Base-by-base conservation (phyloP, 805 yeast species). In the Candida ascalaphidarum region DNA sequence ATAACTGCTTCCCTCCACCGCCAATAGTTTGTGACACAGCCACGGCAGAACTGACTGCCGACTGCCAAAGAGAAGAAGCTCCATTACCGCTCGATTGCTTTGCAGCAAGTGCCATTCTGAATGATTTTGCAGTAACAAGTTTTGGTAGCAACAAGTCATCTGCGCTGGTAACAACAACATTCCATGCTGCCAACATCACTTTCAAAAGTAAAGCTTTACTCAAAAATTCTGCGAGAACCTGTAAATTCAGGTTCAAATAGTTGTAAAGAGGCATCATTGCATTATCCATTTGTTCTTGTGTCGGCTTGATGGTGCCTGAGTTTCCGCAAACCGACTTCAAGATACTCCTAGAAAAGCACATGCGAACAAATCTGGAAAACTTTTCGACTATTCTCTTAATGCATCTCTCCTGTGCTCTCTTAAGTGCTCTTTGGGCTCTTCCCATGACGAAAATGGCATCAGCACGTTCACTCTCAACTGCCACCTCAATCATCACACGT, bases 361-460 rank as follows among this genome's bases (percentile, higher is more conserved):
- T 69, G 23, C 67, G 65, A 28, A 88, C 75, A 36, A 72, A 77
- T 2, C 72, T 58, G 0, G 83, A 62, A 40, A 86, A 82, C 39
- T 81, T 80, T 28, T 73, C 81, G 7, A 83, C 92, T 37, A 89
- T 71, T 32, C 74, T 48, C 31, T 77, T 72, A 28, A 81, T 67
- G 33, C 81, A 71, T 31, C 82, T 69, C 30, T 81, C 81, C 47
- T 76, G 74, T 1, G 77, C 65, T 34, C 86, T 66, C 18, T 65
- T 55, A 17, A 89, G 57, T 2, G 77, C 67, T 37, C 89, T 59
- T 41, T 78, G 72, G 0, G 89, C 77, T 37, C 79, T 69, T 1
- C 94, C 94, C 52, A 89, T 67, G 25, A 77, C 80, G 44, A 81
- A 89, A 7, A 83, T 55, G 1, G 94, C 85, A 52, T 88, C 95